Conservation (phyloP, 768 basidiomycete species). For the Gyrodon lividus region DNA sequence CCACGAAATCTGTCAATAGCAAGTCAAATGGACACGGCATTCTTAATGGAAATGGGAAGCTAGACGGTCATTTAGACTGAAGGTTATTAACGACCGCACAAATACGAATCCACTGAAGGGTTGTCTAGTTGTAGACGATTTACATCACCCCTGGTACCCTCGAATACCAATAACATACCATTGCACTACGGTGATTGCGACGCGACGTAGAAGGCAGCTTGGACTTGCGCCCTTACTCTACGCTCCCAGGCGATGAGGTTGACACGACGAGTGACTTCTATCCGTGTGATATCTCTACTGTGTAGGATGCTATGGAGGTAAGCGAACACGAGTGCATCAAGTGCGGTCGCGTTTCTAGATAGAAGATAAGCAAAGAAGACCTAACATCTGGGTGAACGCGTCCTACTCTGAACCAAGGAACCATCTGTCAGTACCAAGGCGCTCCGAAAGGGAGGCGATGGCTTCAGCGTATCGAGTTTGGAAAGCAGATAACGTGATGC, state of each 20-base stretch:
- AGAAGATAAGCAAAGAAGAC: slow-evolving; percentile 1
- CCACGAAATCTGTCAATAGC: slow-evolving; percentile 17
- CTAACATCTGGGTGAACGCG: background rate
- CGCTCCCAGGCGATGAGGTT: slow-evolving; percentile 84
- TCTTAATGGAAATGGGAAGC: slow-evolving; percentile 16
- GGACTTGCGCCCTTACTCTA: slow-evolving; percentile 59
- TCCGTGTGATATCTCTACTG: slow-evolving; percentile 42
- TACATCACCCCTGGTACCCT: background rate
- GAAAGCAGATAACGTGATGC: slow-evolving; percentile 50
- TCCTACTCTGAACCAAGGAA: slow-evolving; percentile 72
- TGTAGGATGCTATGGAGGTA: slow-evolving; percentile 71
- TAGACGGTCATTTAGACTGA: slow-evolving; percentile 10
- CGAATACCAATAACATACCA: slow-evolving; percentile 19
- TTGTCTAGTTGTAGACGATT: too few species aligned
- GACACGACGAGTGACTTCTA: slow-evolving; percentile 65
- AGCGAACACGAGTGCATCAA: slow-evolving; percentile 82
- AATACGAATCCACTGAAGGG: too few species aligned
- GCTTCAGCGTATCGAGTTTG: slow-evolving; percentile 67
- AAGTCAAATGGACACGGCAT: slow-evolving; percentile 12
- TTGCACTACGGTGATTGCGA: slow-evolving; percentile 4
- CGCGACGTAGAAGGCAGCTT: slow-evolving; percentile 43
- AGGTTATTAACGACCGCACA: background rate
- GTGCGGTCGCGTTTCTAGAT: slow-evolving; percentile 66
- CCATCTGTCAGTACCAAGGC: slow-evolving; percentile 77
- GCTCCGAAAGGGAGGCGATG: slow-evolving; percentile 68